Base-by-base conservation (phyloP, 139 green algal species). In the Chlamydomonas urium region DNA sequence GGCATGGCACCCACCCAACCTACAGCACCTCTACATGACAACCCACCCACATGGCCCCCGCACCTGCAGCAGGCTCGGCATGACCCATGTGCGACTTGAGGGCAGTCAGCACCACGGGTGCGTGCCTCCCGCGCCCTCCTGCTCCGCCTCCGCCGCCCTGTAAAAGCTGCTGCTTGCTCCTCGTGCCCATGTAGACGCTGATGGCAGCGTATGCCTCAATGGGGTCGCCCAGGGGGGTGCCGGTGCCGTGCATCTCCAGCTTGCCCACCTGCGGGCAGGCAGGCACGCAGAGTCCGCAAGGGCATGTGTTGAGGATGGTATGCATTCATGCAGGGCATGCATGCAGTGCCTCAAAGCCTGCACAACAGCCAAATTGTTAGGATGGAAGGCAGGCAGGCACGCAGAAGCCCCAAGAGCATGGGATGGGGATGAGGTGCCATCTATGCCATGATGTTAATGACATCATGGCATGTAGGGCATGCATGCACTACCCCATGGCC, bases 151-250 rank as follows among this genome's bases (percentile, higher is more conserved):
- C n/a, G n/a, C n/a, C n/a, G n/a, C n/a, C n/a, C n/a, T 17, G 32
- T 2, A 19, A 28, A 6, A 19, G 34, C 33, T 68, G 26, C 21
- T 36, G 14, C 57, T 65, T n/a, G 57, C 57, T 65, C n/a, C 57
- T 65, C n/a, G 3, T 37, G 57, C 42, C 17, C 14, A 10, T 53
- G 59, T 79, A 73, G 24, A 83, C 80, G 1, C 69, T 47, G 4
- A 77, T 26, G 0, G 75, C 63, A 29, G 87, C 90, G 24, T 79
- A 83, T 3, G 86, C 35, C 65, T 95, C 90, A 38, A 95, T 95
- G 14, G 90, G 89, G 66, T 94, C 91, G 19, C 92, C 92, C n/a
- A 97, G 82, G 4, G 88, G 74, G 19, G 92, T 97, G 17, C 92
- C 92, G 10, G 82, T 88, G 67, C 92, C 92, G 56, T 95, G 90